A percentile compares a stretch with the other conserved stretches of the same genome.
Conservation (phyloP, 1,284 basidiomycete species). For the Microbotryum intermedium region DNA sequence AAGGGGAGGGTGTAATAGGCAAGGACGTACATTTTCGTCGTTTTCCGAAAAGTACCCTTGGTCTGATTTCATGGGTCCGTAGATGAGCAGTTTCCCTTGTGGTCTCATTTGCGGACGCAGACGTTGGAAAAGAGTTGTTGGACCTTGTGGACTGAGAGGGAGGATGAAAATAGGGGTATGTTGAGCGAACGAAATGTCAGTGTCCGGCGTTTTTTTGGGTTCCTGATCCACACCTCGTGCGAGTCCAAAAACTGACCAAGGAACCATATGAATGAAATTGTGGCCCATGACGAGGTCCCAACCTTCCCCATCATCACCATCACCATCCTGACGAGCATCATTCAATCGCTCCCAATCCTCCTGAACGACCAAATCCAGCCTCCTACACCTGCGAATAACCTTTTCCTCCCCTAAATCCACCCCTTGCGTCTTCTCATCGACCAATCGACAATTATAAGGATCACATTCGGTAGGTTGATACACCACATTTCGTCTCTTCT, state of each 20-base stretch:
- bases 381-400: neutral
- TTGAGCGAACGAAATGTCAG: no score
- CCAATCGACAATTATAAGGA: neutral
- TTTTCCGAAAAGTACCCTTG: conserved; percentile 11
- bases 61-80: conserved; percentile 19
- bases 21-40: conserved; percentile 14
- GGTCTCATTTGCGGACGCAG: neutral
- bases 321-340: neutral
- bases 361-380: conserved; percentile 5
- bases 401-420: neutral
- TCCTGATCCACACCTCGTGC: no score
- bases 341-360: conserved; percentile 4
- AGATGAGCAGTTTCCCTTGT: neutral
- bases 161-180: neutral
- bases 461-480: conserved; percentile 22
- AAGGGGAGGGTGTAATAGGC: neutral
- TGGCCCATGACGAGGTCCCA: conserved; percentile 12
- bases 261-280: conserved; percentile 26
- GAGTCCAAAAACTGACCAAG: conserved; percentile 4
- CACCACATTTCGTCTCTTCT: neutral
- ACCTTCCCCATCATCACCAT: neutral
- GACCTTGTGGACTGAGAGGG: conserved; percentile 12
- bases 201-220: no score
- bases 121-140: conserved; percentile 8
- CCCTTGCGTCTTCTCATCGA: neutral